Evolutionary conservation across 2,329 filamentous ascomycete genomes (phyloP), one percentile per base, ranked within the genome.

Genomic region (Rutstroemia sydowiana): DNA sequence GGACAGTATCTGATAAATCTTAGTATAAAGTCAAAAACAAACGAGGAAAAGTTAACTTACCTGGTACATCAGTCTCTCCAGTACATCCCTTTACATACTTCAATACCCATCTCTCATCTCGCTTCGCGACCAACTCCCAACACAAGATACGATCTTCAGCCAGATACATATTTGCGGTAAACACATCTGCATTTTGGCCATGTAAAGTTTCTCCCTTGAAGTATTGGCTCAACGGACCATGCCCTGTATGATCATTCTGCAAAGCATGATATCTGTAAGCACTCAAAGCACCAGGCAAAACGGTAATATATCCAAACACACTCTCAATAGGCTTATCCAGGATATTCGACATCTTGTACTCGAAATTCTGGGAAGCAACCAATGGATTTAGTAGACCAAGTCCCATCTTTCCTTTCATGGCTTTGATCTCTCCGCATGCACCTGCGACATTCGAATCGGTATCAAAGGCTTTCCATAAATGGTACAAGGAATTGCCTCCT

Each of bases 261-360:
- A 98, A 72, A 2, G 93, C 93, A 61, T 96, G 88, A 69, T 95
- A 98, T 39, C 95, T 82, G 68, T 98, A 98, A 1, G 93, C 93
- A 66, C 88, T 95, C 48, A 98, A 78, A 0, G 93, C 93, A 69
- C 93, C 95, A 0, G 93, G 95, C 58, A 98, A 73, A 61, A 98
- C 93, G 5, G 92, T 97, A 61, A 98, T 98, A 67, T 97, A 98
- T 2, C 93, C 93, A 68, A 98, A 98, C 0, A 95, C 92, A 0
- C 89, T 95, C 68, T 98, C 93, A 2, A 98, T 75, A 0, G 93
- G 93, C 69, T 98, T 98, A 68, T 98, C 93, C 23, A 98, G 76
- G 63, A 98, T 98, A 63, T 98, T 98, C 37, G 90, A 95, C 89
- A 98, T 96, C 71, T 98, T 98, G 75, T 98, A 98, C 73, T 98